Evolutionary conservation across 257 asterid species (phyloP).

Genomic region (Petunia axillaris): DNA sequence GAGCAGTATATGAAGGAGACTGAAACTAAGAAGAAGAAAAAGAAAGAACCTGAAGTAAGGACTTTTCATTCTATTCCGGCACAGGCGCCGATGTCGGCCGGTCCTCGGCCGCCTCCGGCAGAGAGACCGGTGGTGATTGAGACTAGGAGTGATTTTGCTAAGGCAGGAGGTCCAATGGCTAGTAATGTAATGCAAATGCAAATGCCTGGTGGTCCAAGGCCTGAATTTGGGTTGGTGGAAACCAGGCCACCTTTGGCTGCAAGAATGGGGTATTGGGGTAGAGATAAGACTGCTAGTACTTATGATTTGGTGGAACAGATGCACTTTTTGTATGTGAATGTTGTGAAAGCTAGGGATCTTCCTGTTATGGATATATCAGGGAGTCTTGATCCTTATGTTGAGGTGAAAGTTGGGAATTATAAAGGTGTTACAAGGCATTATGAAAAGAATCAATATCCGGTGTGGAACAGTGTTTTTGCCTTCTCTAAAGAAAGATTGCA

Average conservation of each 20-base stretch:
- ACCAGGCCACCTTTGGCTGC: slow-evolving; percentile 91
- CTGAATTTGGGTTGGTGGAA: slow-evolving; percentile 83
- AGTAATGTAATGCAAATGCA: slow-evolving; percentile 64
- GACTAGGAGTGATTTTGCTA: slow-evolving; percentile 49
- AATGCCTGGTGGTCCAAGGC: slow-evolving; percentile 56
- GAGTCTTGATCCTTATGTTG: slow-evolving; percentile 90
- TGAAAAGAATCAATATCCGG: slow-evolving; percentile 75
- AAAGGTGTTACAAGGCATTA: slow-evolving; percentile 72
- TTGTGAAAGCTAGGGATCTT: slow-evolving; percentile 82
- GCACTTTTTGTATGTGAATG: slow-evolving; percentile 63
- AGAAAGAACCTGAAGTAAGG: slow-evolving; percentile 58
- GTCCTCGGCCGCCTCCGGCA: slow-evolving; percentile 40
- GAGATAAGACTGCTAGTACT: slow-evolving; percentile 87
- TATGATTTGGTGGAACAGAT: slow-evolving; percentile 92
- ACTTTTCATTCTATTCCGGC: slow-evolving; percentile 58
- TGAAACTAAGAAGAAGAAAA: slow-evolving; percentile 45
- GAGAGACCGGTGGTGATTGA: slow-evolving; percentile 44
- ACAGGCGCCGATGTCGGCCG: slow-evolving; percentile 43
- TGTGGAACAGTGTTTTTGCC: slow-evolving; percentile 74
- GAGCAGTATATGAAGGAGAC: slow-evolving; percentile 47
- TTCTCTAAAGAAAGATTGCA: slow-evolving; percentile 76
- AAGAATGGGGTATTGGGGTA: slow-evolving; percentile 89
- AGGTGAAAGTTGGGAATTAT: slow-evolving; percentile 86
- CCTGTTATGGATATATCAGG: slow-evolving; percentile 76
- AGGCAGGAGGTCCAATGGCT: slow-evolving; percentile 41